These are phyloP conservation scores for Alternaria panax DNA, from an alignment of 2,329 filamentous ascomycete genomes.

Conservation along the genomic window DNA sequence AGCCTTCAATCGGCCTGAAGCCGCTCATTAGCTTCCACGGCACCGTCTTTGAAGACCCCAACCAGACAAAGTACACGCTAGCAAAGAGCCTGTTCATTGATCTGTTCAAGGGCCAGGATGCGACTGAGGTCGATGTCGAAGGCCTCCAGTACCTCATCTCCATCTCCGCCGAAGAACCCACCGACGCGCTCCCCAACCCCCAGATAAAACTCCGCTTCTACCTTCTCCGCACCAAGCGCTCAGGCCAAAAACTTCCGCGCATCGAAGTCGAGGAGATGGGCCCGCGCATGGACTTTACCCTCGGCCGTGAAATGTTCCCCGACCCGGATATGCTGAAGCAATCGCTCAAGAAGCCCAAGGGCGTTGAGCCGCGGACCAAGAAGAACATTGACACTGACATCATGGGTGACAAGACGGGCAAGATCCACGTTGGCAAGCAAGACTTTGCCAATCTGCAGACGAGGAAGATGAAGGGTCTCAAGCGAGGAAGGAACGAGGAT, in stretches of 20 bases:
- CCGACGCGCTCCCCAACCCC: conserved; percentile 53
- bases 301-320: conserved; percentile 81
- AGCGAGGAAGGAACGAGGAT: conserved; percentile 68
- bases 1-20: conserved; percentile 77
- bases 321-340: conserved; percentile 85
- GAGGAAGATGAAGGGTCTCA: conserved; percentile 99
- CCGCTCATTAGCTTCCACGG: conserved; percentile 93
- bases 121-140: conserved; percentile 89
- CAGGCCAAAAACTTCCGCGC: conserved; percentile 83
- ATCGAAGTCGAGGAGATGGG: conserved; percentile 97
- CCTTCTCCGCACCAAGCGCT: conserved; percentile 83
- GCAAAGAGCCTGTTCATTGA: conserved; percentile 88
- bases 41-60: conserved; percentile 83
- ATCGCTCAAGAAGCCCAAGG: conserved; percentile 85
- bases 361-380: conserved; percentile 78
- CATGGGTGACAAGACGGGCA: conserved; percentile 95
- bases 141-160: conserved; percentile 90
- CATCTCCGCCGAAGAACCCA: conserved; percentile 72
- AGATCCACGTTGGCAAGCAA: conserved; percentile 89
- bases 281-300: conserved; percentile 87
- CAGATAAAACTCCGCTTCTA: conserved; percentile 77
- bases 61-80: conserved; percentile 79
- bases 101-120: conserved; percentile 85
- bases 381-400: conserved; percentile 94
- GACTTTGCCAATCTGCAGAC: conserved; percentile 88